Base-by-base conservation (phyloP, 768 basidiomycete genomes). In the Serendipita sp. region DNA sequence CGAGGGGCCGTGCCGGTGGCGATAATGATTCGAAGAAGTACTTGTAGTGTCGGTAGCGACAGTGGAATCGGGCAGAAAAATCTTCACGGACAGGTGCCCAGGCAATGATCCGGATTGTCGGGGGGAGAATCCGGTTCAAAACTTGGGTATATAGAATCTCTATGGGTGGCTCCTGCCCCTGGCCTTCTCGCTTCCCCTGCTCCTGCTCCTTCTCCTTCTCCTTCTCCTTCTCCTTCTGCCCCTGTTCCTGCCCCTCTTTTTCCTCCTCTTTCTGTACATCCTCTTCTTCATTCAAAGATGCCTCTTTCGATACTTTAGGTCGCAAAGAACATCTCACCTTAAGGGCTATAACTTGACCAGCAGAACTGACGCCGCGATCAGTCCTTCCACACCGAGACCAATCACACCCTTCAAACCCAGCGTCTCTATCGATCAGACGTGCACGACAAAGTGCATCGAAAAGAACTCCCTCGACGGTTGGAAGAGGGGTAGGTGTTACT, bases 341-440 rank as follows among this genome's bases (percentile, higher is more conserved):
- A 5, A 99, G 78, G 60, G 88, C 91, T 60, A 97, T 79, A 28
- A 98, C 93, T 73, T 98, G 95, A 2, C 91, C 93, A 5, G 88
- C 89, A 44, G 88, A 90, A 72, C 92, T 95, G 66, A 99, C 96
- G 0, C 95, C 94, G 18, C 86, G 80, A 78, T 99, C 96, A 32
- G 96, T 98, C 70, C 96, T 76, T 11, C 96, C 95, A 73, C 96
- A 97, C 68, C 83, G 80, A 71, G 89, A 85, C 85, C 90, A 98
- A 41, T 83, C 89, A 71, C 91, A 93, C 0, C 89, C 94, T 15
- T 93, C 87, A 64, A 88, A 76, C 3, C 91, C 90, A 3, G 75
- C 80, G 2, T 79, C 81, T 1, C 78, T 78, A 70, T 95, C 89
- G 10, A 98, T 81, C 48, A 99, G 76, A 58, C 84, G 79, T 0